Percentiles rank a stretch among this genome's conserved stretches.
phyloP scores from a whole-genome alignment of 768 basidiomycete genomes.

The Leccinum barrowsii region DNA sequence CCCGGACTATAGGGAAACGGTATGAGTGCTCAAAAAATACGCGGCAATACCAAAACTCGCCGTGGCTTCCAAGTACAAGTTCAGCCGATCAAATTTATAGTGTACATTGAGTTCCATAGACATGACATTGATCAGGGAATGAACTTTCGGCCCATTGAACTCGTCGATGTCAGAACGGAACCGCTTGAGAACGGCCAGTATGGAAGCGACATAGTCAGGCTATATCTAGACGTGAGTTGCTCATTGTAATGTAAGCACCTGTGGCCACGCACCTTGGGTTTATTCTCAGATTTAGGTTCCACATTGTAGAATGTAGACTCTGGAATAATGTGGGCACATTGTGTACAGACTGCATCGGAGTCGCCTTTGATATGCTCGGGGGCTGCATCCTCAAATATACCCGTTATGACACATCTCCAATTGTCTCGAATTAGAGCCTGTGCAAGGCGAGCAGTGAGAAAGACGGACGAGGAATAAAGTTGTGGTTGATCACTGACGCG shows the following conservation, averaged over 20 bases:
- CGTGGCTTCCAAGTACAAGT: slow-evolving; percentile 8
- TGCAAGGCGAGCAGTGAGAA: neutral
- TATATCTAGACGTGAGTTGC: neutral
- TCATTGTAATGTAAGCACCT: neutral
- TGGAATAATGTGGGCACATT: slow-evolving; percentile 4
- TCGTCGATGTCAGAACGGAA: neutral
- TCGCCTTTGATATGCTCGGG: neutral
- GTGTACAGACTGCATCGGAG: neutral
- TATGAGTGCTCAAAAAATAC: neutral
- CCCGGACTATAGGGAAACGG: neutral
- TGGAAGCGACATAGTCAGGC: neutral
- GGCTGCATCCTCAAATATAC: slow-evolving; percentile 17
- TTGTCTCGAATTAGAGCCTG: slow-evolving; percentile 37
- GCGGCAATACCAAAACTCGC: neutral
- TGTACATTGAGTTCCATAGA: neutral
- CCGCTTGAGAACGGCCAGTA: neutral
- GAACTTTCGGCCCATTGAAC: neutral
- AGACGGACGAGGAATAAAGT: neutral
- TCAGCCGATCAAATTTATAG: neutral
- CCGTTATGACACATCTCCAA: slow-evolving; percentile 33
- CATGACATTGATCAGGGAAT: slow-evolving; percentile 9
- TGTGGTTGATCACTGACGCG: neutral
- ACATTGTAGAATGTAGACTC: slow-evolving; percentile 2
- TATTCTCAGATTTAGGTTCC: neutral
- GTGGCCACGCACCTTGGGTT: neutral